Percentiles rank a stretch among this genome's conserved stretches.
Conservation (phyloP, 345 rosid species). For the Gossypium thurberi region DNA sequence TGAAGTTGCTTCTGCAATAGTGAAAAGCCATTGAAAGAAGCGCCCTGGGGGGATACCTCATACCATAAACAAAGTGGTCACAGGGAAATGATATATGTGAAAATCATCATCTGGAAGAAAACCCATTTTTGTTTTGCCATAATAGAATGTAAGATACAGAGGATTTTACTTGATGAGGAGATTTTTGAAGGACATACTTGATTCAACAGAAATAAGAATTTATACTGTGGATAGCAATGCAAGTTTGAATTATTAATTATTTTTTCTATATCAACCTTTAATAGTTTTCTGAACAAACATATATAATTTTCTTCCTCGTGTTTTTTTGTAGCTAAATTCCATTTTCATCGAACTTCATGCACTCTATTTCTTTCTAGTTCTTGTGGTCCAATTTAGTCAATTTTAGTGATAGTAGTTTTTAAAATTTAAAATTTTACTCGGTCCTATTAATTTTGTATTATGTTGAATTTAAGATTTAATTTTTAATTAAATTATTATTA, state of each 20-base stretch:
- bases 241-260: background rate
- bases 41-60: background rate
- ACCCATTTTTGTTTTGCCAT: background rate
- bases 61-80: background rate
- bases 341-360: background rate
- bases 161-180: background rate
- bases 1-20: background rate
- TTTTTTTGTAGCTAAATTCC: background rate
- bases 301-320: background rate
- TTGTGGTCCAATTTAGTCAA: no score
- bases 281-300: background rate
- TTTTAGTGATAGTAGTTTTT: no score
- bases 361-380: background rate
- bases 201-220: background rate
- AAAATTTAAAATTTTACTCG: no score
- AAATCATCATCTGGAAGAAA: background rate
- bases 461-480: no score
- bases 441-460: no score
- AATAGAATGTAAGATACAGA: background rate
- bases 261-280: background rate
- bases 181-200: background rate
- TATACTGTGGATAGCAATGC: background rate
- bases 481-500: no score
- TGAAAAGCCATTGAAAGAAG: background rate
- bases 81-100: background rate